Evolutionary conservation across 768 basidiomycete genomes (phyloP).

Genomic region (Daedaleopsis sinensis): DNA sequence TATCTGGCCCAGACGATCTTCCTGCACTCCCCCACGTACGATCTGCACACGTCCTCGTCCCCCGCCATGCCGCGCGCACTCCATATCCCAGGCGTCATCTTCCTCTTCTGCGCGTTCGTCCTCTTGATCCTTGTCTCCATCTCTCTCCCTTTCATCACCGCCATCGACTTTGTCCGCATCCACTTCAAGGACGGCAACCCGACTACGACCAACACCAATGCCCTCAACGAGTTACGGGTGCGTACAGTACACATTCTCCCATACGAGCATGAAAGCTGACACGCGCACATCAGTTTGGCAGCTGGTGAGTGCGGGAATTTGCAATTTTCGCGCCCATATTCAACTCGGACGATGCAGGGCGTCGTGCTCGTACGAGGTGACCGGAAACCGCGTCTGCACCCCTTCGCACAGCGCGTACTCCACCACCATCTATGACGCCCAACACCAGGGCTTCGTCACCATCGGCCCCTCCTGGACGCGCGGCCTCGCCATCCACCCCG

Average conservation of each 20-base stretch:
- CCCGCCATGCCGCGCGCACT: slow-evolving; percentile 34
- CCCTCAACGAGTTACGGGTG: slow-evolving; percentile 55
- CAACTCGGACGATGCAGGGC: slow-evolving; percentile 45
- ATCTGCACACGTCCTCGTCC: background rate
- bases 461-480: slow-evolving; percentile 68
- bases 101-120: slow-evolving; percentile 63
- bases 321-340: background rate
- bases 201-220: slow-evolving; percentile 19
- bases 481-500: slow-evolving; percentile 74
- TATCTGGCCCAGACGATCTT: no score
- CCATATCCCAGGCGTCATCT: slow-evolving; percentile 62
- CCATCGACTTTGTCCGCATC: slow-evolving; percentile 66
- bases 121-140: slow-evolving; percentile 70
- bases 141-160: slow-evolving; percentile 69
- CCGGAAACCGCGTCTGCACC: slow-evolving; percentile 52
- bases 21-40: no score
- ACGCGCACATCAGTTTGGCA: slow-evolving; percentile 55
- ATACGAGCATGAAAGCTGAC: background rate
- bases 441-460: slow-evolving; percentile 35
- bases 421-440: slow-evolving; percentile 43
- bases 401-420: slow-evolving; percentile 58
- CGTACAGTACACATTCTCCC: slow-evolving; percentile 33
- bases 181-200: slow-evolving; percentile 44
- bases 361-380: slow-evolving; percentile 53
- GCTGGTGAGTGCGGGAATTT: slow-evolving; percentile 52